Conservation (phyloP, 2,329 filamentous ascomycete species). For the Curvularia sp. region DNA sequence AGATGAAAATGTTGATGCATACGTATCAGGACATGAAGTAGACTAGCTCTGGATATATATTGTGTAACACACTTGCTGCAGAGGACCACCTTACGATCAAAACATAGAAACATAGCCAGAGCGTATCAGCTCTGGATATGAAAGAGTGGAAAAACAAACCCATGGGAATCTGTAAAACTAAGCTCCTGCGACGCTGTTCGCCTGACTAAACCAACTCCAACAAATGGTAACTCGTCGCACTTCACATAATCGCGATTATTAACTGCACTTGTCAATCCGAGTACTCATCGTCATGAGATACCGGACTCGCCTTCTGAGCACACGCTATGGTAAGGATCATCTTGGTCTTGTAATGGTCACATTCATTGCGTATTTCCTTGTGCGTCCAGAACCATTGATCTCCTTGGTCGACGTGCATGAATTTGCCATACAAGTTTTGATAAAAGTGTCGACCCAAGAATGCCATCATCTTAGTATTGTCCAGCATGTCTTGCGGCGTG, state of each 20-base stretch:
- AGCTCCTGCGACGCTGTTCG: neutral
- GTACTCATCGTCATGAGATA: conserved; percentile 24
- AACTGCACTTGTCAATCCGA: conserved; percentile 22
- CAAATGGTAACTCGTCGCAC: neutral
- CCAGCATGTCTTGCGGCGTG: conserved; percentile 30
- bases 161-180: neutral
- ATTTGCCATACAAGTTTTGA: conserved; percentile 33
- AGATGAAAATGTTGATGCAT: neutral
- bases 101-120: neutral
- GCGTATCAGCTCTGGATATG: neutral
- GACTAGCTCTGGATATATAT: neutral
- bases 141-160: too few species aligned
- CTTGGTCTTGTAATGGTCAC: conserved; percentile 36
- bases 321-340: conserved; percentile 39
- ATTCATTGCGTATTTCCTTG: conserved; percentile 34
- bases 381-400: conserved; percentile 40
- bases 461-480: conserved; percentile 37
- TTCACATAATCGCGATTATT: neutral
- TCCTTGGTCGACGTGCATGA: conserved; percentile 26
- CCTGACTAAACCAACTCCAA: neutral
- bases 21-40: neutral
- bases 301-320: conserved; percentile 27
- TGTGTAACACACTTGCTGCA: neutral
- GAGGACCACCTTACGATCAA: neutral
- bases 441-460: conserved; percentile 39